Base-by-base conservation (phyloP, 331 rosid species). In the Prunus yedoensis region DNA sequence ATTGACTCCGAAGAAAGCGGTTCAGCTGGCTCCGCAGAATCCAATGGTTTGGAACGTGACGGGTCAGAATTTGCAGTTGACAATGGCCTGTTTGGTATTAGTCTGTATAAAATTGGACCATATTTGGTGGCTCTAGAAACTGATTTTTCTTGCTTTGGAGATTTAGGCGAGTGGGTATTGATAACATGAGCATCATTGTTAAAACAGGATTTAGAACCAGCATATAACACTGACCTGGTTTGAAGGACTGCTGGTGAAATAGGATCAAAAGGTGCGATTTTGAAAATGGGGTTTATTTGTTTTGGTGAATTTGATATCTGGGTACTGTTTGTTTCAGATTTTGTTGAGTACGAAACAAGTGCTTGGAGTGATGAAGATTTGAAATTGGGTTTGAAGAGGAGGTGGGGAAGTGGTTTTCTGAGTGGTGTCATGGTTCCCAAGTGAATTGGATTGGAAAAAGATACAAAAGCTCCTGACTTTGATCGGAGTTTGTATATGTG, bases 381-480 rank as follows among this genome's bases (percentile, higher is more conserved):
- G 59, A 30, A 27, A 18, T 0, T 41, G 57, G 43, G 67, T 17
- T 21, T 70, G 47, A 62, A 77, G 69, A 58, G 53, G 13, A 49
- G 80, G 69, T 30, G 70, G 59, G 76, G 57, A 60, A 28, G 28
- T 49, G 56, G 70, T 38, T 49, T 59, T 59, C 77, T 73, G 58
- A 73, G 57, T 43, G 47, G 60, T 28, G 25, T 60, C 77, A 58
- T 72, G 53, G 6, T 41, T 66, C 52, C 30, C 13, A 38, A 38
- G 9, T 38, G 43, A 38, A 38, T 38, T 6, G 43, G 9, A 38
- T 38, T 38, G 43, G 43, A 38, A 38, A 38, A 38, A 38, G 43
- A 38, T 1, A 38, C 8, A 38, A 38, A 38, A 38, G 43, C 43
- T 0, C 41, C 41, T 35, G 43, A 38, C 43, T 38, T 38, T 38